Evolutionary conservation across 306 rosid species (phyloP), one percentile per base, ranked within the genome.

Genomic region (Prunus mira): DNA sequence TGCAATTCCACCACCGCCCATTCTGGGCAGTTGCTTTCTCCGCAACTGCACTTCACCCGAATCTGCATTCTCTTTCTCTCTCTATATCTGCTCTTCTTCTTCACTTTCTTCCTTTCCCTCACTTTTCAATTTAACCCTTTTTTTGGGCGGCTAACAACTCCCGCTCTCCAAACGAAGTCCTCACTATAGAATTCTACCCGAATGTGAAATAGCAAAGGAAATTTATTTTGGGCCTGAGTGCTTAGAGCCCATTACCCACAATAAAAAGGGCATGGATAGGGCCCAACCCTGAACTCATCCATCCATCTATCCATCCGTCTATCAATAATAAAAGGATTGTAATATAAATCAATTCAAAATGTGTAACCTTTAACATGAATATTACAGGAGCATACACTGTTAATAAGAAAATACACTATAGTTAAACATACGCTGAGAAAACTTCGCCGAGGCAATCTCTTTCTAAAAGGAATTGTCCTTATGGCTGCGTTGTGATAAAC

Each of bases 1-100:
- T 93, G 98, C 10, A 91, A 25, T 75, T 91, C 98, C 7, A 93
- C 60, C 50, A 93, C 77, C 13, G 90, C 97, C 98, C 98, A 93
- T 72, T 93, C 98, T 19, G 34, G 49, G 82, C 98, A 93, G 3
- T 64, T 76, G 3, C 56, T 77, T 41, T 82, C 89, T 84, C 89
- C 90, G 43, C 96, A 93, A 15, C 67, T 80, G 76, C 97, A 91
- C 78, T 76, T 86, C 72, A 91, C 74, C 24, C 87, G 87, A 74
- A 93, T 93, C 87, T 91, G 85, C 95, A 93, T 87, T 77, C 32
- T 67, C 32, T 49, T 18, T 17, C 13, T 30, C 9, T 65, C 34
- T 32, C 38, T 34, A 0, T 65, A 2, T 34, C 41, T 34, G 1
- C 7, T 34, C 38, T 34, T 34, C 38, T 5, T 34, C 38, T 34